A percentile compares a stretch with the other conserved stretches of the same genome.
Evolutionary conservation across 2,329 filamentous ascomycete species (phyloP).

Genomic region (Aschersonia sp.): DNA sequence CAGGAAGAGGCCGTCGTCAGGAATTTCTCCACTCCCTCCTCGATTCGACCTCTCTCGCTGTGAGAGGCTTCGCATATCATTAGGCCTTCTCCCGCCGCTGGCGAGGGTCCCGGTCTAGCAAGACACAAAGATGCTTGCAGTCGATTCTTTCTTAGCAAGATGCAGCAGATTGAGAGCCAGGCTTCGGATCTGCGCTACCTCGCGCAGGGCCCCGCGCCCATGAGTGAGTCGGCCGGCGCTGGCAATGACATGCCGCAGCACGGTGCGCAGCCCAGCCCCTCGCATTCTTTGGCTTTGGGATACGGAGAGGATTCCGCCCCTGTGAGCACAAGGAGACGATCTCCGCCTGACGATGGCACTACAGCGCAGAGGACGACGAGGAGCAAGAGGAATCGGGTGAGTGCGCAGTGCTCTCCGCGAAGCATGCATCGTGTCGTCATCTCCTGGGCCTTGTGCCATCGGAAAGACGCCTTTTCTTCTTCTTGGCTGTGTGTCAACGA

Average conservation of each 20-base stretch:
- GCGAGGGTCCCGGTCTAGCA: no score
- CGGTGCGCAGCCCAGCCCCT: slow-evolving; percentile 16
- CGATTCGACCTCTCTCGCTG: no score
- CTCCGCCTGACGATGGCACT: slow-evolving; percentile 25
- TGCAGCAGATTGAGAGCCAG: slow-evolving; percentile 41
- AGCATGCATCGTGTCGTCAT: background rate
- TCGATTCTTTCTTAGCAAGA: slow-evolving; percentile 8
- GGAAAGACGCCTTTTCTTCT: no score
- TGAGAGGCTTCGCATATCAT: no score
- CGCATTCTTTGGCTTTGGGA: slow-evolving; percentile 22
- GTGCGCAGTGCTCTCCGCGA: slow-evolving; percentile 10
- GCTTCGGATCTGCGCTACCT: slow-evolving; percentile 39
- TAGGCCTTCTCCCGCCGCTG: no score
- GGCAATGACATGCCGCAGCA: slow-evolving; percentile 18
- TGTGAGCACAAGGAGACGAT: slow-evolving; percentile 16
- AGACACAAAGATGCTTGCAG: no score
- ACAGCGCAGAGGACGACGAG: slow-evolving; percentile 35
- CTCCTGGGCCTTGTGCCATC: no score
- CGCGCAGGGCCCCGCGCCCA: slow-evolving; percentile 21
- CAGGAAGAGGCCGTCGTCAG: no score
- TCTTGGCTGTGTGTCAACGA: no score
- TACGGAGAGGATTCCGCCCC: slow-evolving; percentile 36
- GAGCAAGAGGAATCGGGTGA: slow-evolving; percentile 44
- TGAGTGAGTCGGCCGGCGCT: slow-evolving; percentile 14
- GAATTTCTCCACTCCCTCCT: no score